Conservation (phyloP, 306 rosid genomes). For the barrel medic (Medicago truncatula) region DNA sequence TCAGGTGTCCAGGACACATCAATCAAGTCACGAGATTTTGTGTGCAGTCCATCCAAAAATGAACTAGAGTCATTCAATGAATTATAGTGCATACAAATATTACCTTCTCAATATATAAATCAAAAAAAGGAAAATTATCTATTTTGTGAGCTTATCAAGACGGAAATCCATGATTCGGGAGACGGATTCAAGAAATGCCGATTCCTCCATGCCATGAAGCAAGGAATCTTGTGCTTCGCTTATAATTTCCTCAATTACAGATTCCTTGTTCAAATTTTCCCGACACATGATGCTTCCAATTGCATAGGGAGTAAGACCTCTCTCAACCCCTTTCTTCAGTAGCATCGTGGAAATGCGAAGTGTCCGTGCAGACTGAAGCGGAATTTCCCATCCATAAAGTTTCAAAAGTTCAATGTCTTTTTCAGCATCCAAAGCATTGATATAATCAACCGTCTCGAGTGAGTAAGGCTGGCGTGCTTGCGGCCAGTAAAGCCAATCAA, state of each 20-base stretch:
- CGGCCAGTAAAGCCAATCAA: slow-evolving; percentile 94
- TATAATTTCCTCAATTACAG: slow-evolving; percentile 70
- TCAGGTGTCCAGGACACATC: slow-evolving; percentile 45
- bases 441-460: slow-evolving; percentile 58
- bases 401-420: slow-evolving; percentile 68
- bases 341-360: slow-evolving; percentile 77
- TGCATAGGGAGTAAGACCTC: slow-evolving; percentile 71
- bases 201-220: slow-evolving; percentile 69
- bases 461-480: slow-evolving; percentile 71
- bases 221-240: slow-evolving; percentile 60
- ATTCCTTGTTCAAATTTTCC: slow-evolving; percentile 64
- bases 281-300: slow-evolving; percentile 83
- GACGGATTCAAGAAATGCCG: slow-evolving; percentile 56
- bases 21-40: slow-evolving; percentile 47
- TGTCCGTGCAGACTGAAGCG: slow-evolving; percentile 61
- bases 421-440: slow-evolving; percentile 74
- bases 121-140: slow-evolving; percentile 18
- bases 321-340: slow-evolving; percentile 75
- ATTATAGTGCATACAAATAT: slow-evolving; percentile 43
- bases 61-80: slow-evolving; percentile 52
- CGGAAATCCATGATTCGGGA: slow-evolving; percentile 67
- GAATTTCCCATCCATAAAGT: slow-evolving; percentile 70
- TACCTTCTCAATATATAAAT: slow-evolving; percentile 22
- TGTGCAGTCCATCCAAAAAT: slow-evolving; percentile 56
- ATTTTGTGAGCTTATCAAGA: slow-evolving; percentile 62